phyloP scores from a whole-genome alignment of 2,329 filamentous ascomycete species.

The Lasiodiplodia sp. region DNA sequence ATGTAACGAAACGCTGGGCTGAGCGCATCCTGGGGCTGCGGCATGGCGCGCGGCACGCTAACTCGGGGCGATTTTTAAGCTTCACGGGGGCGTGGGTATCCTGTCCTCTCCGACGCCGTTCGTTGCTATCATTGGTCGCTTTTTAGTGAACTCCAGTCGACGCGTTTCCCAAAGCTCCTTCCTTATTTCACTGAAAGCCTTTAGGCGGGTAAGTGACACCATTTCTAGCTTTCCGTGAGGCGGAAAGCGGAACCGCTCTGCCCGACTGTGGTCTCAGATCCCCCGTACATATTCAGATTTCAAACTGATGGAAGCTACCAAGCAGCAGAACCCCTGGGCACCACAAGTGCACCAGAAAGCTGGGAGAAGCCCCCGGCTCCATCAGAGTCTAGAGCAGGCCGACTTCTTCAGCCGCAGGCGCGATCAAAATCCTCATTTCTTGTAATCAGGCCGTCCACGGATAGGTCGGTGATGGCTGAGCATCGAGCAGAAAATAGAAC shows the following conservation, averaged over 20 bases:
- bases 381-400: background rate
- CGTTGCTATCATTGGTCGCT: background rate
- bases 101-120: background rate
- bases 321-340: background rate
- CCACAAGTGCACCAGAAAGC: background rate
- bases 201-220: slow-evolving; percentile 1
- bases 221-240: slow-evolving; percentile 5
- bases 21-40: background rate
- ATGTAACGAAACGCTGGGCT: slow-evolving; percentile 16
- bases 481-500: slow-evolving; percentile 17
- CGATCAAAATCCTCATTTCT: background rate
- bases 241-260: background rate
- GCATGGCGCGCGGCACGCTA: slow-evolving; percentile 14
- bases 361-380: background rate
- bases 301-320: background rate
- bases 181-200: background rate
- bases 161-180: slow-evolving; percentile 6
- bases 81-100: slow-evolving; percentile 12
- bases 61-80: slow-evolving; percentile 3
- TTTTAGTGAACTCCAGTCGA: slow-evolving; percentile 1
- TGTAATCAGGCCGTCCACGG: too few relatives aligned
- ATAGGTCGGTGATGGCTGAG: background rate
- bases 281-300: background rate
- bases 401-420: background rate
- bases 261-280: background rate